Base-by-base conservation (phyloP, 2,329 filamentous ascomycete genomes). In the Alternaria sp. region DNA sequence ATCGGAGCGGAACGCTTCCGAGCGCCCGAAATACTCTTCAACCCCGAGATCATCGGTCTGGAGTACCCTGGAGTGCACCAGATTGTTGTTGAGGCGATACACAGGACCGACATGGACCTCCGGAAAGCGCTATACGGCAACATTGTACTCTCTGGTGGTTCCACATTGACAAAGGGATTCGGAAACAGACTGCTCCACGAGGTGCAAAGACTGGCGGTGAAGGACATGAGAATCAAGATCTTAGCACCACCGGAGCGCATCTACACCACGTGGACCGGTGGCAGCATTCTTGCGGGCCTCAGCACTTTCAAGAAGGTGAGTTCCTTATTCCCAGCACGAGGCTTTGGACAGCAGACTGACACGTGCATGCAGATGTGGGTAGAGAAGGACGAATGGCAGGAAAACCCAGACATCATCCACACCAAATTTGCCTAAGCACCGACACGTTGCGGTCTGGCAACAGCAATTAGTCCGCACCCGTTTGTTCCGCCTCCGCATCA, bases 141-240 rank as follows among this genome's bases (percentile, higher is more conserved):
- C 81, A 98, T 99, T 76, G 94, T 99, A 62, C 87, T 99, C 41
- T 98, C 94, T 0, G 95, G 95, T 64, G 95, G 95, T 54, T 96
- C 93, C 74, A 99, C 95, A 26, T 84, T 99, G 76, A 98, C 94
- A 71, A 97, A 95, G 82, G 95, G 95, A 44, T 99, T 99, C 76
- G 94, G 94, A 57, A 95, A 98, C 80, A 88, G 95, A 52, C 83
- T 99, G 70, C 84, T 99, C 76, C 89, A 92, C 69, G 95, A 99
- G 82, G 91, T 98, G 68, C 95, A 97, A 82, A 87, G 90, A 77
- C 83, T 98, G 72, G 95, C 95, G 11, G 93, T 98, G 70, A 97
- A 97, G 85, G 95, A 99, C 79, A 99, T 97, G 94, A 89, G 94
- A 74, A 98, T 99, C 83, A 97, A 97, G 85, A 99, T 99, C 76